Base-by-base conservation (phyloP, 345 rosid genomes). In the Carallia pectinifolia region DNA sequence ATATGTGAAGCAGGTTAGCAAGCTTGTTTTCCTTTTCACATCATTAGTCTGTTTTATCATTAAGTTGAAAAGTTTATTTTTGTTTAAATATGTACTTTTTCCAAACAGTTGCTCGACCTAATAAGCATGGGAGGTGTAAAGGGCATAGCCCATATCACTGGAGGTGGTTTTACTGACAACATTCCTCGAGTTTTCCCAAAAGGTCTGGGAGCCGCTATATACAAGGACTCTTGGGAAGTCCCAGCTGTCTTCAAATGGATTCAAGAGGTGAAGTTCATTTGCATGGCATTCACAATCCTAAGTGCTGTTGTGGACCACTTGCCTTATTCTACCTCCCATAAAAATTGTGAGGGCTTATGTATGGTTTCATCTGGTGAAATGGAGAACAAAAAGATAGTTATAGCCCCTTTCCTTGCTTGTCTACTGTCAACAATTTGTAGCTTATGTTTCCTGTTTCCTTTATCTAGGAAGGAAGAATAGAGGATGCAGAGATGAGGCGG, bases 121-220 rank as follows among this genome's bases (percentile, higher is more conserved):
- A 88, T 89, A 58, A 79, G 84, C 68, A 83, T 78, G 77, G 98
- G 97, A 77, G 98, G 96, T 44, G 93, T 92, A 53, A 95, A 90
- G 75, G 96, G 98, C 40, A 71, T 92, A 75, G 97, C 98, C 39
- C 97, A 90, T 76, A 84, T 90, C 53, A 95, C 98, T 5, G 98
- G 97, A 40, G 99, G 99, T 70, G 97, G 97, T 55, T 89, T 95
- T 72, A 92, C 98, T 0, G 97, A 95, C 74, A 92, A 92, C 75
- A 90, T 90, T 48, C 97, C 96, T 17, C 81, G 98, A 58, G 86
- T 90, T n/a, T 84, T 95, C 66, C 99, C 97, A 0, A 71, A 87
- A 54, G 98, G 90, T 58, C 83, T 90, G 62, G 97, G 99, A 73
- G 96, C 93, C 75, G 74, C 74, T 61, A 81, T 92, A 34, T 73